Conservation (phyloP, 2,329 filamentous ascomycete species). For the Cladorrhinum sp. region DNA sequence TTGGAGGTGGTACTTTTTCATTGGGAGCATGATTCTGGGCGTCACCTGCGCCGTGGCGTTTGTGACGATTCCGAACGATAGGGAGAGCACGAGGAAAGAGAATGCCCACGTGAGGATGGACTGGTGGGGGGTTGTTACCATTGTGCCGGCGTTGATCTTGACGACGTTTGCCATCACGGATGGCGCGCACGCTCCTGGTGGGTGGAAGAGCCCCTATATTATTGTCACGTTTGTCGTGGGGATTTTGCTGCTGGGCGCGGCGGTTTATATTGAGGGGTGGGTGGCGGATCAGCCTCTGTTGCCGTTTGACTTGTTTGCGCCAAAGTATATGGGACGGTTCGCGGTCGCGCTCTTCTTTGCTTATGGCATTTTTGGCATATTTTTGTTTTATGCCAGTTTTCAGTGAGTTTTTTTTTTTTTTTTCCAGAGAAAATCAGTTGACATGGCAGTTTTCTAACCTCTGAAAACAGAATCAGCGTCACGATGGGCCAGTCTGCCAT, state of each 20-base stretch:
- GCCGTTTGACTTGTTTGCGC: conserved; percentile 65
- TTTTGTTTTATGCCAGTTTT: conserved; percentile 66
- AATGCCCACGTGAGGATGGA: conserved; percentile 55
- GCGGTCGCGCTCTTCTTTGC: conserved; percentile 59
- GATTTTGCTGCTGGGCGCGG: conserved; percentile 53
- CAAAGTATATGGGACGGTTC: conserved; percentile 66
- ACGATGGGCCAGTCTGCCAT: conserved; percentile 59
- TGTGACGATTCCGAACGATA: conserved; percentile 39
- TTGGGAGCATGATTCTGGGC: conserved; percentile 48
- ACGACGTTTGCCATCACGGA: conserved; percentile 75
- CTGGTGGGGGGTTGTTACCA: conserved; percentile 60
- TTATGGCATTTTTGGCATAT: conserved; percentile 68
- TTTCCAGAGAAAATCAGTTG: conserved; percentile 20
- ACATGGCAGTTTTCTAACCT: background rate
- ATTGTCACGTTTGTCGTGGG: conserved; percentile 63
- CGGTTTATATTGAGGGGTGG: conserved; percentile 71
- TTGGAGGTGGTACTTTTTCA: conserved; percentile 71
- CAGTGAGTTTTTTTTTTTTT: conserved; percentile 54
- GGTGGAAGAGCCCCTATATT: conserved; percentile 74
- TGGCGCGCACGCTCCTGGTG: conserved; percentile 62
- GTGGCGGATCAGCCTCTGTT: conserved; percentile 66
- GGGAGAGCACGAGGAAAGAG: conserved; percentile 26
- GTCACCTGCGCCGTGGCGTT: conserved; percentile 45
- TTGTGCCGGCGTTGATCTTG: conserved; percentile 63
- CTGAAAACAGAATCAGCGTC: conserved; percentile 53